Evolutionary conservation across 805 yeast species (phyloP).

Genomic region (Groenewaldozyma salmanticensis): DNA sequence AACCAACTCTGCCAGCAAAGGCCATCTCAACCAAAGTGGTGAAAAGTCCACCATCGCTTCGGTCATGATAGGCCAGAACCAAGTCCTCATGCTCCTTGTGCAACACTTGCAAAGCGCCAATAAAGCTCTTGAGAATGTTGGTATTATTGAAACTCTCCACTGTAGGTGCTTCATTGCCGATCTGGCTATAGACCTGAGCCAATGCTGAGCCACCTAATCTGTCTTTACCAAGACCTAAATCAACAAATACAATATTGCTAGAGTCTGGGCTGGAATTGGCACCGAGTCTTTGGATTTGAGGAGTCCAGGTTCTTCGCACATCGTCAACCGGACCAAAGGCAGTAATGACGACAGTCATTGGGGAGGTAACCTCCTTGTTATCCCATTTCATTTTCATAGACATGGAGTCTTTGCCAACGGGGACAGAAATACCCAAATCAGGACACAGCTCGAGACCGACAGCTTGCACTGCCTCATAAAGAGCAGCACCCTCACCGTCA

Average conservation of each 20-base stretch:
- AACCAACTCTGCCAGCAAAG: slow-evolving; percentile 86
- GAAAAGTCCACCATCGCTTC: slow-evolving; percentile 93
- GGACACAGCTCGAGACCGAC: slow-evolving; percentile 93
- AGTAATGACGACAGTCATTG: slow-evolving; percentile 80
- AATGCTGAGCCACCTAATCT: slow-evolving; percentile 90
- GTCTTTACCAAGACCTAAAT: slow-evolving; percentile 49
- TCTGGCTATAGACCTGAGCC: slow-evolving; percentile 84
- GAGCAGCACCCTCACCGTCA: slow-evolving; percentile 87
- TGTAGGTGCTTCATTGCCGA: slow-evolving; percentile 75
- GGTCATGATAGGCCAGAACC: slow-evolving; percentile 86
- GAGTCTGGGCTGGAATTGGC: slow-evolving; percentile 23
- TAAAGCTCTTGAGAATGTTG: slow-evolving; percentile 53
- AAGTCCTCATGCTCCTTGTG: slow-evolving; percentile 47
- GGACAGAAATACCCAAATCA: slow-evolving; percentile 79
- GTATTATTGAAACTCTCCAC: slow-evolving; percentile 59
- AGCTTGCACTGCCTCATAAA: slow-evolving; percentile 96
- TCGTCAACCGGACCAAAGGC: slow-evolving; percentile 83
- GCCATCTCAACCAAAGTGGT: slow-evolving; percentile 90
- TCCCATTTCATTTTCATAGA: slow-evolving; percentile 98
- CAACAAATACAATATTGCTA: slow-evolving; percentile 60
- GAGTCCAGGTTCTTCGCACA: slow-evolving; percentile 93
- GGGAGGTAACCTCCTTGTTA: slow-evolving; percentile 83
- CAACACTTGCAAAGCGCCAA: slow-evolving; percentile 57
- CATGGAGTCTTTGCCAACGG: slow-evolving; percentile 99
- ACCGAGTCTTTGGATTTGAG: slow-evolving; percentile 46